A percentile compares a stretch with the other conserved stretches of the same genome.
Evolutionary conservation across 2,329 filamentous ascomycete species (phyloP).

Genomic region (Verticillium alfalfae): DNA sequence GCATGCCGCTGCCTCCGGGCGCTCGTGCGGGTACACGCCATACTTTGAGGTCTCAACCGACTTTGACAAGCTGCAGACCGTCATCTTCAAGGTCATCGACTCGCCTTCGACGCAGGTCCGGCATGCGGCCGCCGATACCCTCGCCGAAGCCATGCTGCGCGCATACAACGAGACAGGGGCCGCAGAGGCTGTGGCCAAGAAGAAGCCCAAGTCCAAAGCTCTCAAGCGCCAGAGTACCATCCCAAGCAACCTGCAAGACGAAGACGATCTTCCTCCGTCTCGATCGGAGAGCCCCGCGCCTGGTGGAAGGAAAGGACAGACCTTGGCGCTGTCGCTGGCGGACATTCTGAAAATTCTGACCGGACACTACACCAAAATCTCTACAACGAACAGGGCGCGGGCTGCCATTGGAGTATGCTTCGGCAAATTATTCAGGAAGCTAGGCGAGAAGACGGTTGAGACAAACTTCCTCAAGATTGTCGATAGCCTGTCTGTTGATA

Average conservation of each 20-base stretch:
- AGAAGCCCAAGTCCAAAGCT: constrained; percentile 59
- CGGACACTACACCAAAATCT: constrained; percentile 69
- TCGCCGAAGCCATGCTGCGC: constrained; percentile 79
- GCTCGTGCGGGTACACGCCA: constrained; percentile 63
- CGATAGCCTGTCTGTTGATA: constrained; percentile 71
- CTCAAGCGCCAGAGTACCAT: constrained; percentile 55
- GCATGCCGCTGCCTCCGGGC: constrained; percentile 76
- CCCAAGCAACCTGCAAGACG: constrained; percentile 58
- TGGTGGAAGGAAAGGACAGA: constrained; percentile 61
- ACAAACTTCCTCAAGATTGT: constrained; percentile 76
- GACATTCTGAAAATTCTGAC: constrained; percentile 79
- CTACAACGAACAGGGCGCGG: constrained; percentile 74
- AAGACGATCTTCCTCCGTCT: constrained; percentile 59
- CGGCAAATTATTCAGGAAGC: constrained; percentile 67
- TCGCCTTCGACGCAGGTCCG: constrained; percentile 69
- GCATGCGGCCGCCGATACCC: constrained; percentile 78
- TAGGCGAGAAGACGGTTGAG: constrained; percentile 82
- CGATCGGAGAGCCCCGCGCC: constrained; percentile 71
- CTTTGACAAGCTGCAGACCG: constrained; percentile 80
- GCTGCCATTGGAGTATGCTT: constrained; percentile 86
- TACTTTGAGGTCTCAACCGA: constrained; percentile 87
- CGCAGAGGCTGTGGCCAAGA: constrained; percentile 49
- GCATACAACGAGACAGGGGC: constrained; percentile 62
- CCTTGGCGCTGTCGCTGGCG: constrained; percentile 66
- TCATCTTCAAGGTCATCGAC: constrained; percentile 83